These are phyloP conservation scores for Darksidea phi DNA, from an alignment of 495 filamentous ascomycete genomes.

Conservation along the genomic window DNA sequence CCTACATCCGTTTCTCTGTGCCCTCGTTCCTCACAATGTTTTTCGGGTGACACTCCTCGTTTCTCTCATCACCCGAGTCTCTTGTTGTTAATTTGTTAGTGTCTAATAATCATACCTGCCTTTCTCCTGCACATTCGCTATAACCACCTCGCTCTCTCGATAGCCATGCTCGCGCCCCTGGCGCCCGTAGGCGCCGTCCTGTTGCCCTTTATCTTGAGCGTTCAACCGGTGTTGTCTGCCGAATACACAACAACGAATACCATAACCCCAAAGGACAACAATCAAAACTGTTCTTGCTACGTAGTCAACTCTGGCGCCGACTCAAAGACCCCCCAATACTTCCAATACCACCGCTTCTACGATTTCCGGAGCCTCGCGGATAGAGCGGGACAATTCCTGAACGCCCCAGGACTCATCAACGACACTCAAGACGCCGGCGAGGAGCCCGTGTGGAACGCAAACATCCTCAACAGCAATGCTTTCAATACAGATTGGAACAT, in stretches of 20 bases:
- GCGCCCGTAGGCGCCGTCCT: slow-evolving; percentile 11
- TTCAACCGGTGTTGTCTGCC: slow-evolving; percentile 12
- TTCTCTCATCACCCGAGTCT: no score
- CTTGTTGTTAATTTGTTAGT: no score
- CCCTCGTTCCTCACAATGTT: no score
- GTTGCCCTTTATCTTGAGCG: slow-evolving; percentile 14
- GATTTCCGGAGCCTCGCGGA: slow-evolving; percentile 59
- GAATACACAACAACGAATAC: slow-evolving; percentile 15
- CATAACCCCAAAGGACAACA: slow-evolving; percentile 22
- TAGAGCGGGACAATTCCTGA: slow-evolving; percentile 43
- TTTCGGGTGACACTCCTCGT: no score
- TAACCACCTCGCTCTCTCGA: neutral
- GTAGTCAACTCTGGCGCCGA: slow-evolving; percentile 16
- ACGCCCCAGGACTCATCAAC: slow-evolving; percentile 14
- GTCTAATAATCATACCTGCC: no score
- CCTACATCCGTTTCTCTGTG: neutral
- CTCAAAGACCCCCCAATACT: slow-evolving; percentile 47
- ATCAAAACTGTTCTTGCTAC: slow-evolving; percentile 31
- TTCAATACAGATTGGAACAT: slow-evolving; percentile 57
- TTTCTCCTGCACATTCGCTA: no score
- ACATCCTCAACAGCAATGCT: slow-evolving; percentile 43
- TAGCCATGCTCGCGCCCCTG: neutral
- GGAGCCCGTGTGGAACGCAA: slow-evolving; percentile 38
- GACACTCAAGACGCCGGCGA: slow-evolving; percentile 18
- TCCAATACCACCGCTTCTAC: slow-evolving; percentile 63